phyloP scores from a whole-genome alignment of 768 basidiomycete genomes.

The Collybia sordida region DNA sequence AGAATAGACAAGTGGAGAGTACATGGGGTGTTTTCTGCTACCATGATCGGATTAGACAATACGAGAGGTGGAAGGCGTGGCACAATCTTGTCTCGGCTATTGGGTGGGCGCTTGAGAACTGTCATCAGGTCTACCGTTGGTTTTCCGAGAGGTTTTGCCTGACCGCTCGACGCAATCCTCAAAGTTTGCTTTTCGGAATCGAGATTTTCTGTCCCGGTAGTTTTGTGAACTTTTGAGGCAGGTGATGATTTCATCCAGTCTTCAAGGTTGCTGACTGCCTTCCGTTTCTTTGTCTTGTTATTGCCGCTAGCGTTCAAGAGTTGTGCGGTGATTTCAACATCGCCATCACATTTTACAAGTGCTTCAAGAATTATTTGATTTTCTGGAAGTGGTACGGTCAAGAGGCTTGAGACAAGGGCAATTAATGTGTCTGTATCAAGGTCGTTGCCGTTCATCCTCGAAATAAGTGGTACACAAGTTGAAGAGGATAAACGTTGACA shows the following conservation, averaged over 20 bases:
- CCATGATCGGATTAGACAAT: slow-evolving; percentile 60
- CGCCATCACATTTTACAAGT: slow-evolving; percentile 54
- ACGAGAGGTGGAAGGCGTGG: slow-evolving; percentile 57
- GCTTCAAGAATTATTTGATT: slow-evolving; percentile 54
- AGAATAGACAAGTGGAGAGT: slow-evolving; percentile 70
- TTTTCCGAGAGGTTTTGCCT: slow-evolving; percentile 21
- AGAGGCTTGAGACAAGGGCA: slow-evolving; percentile 63
- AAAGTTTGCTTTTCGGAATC: not conserved
- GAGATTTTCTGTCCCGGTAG: slow-evolving; percentile 12
- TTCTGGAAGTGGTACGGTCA: slow-evolving; percentile 31
- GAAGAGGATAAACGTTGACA: too few relatives aligned
- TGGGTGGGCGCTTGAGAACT: slow-evolving; percentile 52
- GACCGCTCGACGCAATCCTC: not conserved
- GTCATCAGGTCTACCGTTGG: slow-evolving; percentile 49
- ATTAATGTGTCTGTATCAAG: slow-evolving; percentile 68
- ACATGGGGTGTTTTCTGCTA: slow-evolving; percentile 71
- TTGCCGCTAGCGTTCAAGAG: slow-evolving; percentile 25
- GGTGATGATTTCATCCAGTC: slow-evolving; percentile 45
- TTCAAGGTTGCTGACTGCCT: slow-evolving; percentile 43
- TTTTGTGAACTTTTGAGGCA: slow-evolving; percentile 6
- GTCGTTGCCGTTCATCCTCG: slow-evolving; percentile 9
- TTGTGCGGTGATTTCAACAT: slow-evolving; percentile 51
- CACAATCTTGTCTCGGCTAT: slow-evolving; percentile 30
- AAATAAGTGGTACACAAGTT: not conserved
- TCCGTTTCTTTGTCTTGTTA: slow-evolving; percentile 45